Evolutionary conservation across 2,329 filamentous ascomycete genomes (phyloP).

Genomic region (Nemania serpens): DNA sequence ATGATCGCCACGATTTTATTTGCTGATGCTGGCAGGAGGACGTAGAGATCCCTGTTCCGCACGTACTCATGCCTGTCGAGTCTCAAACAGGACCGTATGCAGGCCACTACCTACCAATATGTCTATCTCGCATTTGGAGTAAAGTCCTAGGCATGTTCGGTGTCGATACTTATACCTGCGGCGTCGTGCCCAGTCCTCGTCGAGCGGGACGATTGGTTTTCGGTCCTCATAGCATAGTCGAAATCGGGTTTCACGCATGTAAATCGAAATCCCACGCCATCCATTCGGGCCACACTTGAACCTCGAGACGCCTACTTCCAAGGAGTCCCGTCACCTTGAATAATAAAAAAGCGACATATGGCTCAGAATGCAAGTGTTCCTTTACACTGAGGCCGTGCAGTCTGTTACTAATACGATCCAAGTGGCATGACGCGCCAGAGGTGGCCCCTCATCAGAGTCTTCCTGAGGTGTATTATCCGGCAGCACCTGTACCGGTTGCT

Average conservation of each 20-base stretch:
- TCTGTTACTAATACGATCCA: neutral
- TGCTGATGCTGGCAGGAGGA: conserved; percentile 7
- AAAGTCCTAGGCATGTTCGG: conserved; percentile 8
- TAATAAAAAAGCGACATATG: conserved; percentile 19
- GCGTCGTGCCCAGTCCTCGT: neutral
- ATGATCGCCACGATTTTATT: neutral
- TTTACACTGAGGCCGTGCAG: neutral
- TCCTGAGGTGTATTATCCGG: conserved; percentile 42
- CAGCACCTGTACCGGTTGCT: conserved; percentile 32
- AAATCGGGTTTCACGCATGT: neutral
- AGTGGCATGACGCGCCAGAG: conserved; percentile 43
- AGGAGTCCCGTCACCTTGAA: neutral
- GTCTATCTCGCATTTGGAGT: neutral
- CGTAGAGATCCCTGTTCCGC: conserved; percentile 5
- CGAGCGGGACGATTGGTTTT: neutral
- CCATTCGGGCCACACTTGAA: neutral
- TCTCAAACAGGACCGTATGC: conserved; percentile 23
- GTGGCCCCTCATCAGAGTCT: conserved; percentile 29
- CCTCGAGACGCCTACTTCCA: neutral
- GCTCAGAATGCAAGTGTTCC: conserved; percentile 31
- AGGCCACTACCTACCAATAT: neutral
- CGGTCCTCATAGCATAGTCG: neutral
- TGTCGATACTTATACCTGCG: conserved; percentile 10
- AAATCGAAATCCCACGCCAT: neutral
- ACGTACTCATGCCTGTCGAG: conserved; percentile 10